Evolutionary conservation across 2,329 filamentous ascomycete genomes (phyloP).

Genomic region (Lizonia empirigonia): DNA sequence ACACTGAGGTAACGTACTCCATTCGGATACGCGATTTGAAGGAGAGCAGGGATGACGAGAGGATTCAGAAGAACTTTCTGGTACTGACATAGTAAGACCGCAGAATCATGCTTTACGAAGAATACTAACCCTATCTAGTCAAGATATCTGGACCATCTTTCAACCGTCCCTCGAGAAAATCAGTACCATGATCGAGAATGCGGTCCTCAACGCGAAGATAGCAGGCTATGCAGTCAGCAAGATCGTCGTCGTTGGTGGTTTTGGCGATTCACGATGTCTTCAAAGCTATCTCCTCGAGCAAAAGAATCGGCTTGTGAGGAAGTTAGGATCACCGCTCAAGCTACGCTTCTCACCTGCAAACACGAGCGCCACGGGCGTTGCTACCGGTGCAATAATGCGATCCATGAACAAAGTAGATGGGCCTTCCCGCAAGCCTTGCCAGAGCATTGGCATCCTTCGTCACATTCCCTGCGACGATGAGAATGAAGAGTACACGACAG

Average conservation of each 20-base stretch:
- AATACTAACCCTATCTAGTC: neutral
- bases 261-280: slow-evolving; percentile 20
- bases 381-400: slow-evolving; percentile 21
- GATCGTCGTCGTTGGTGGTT: slow-evolving; percentile 21
- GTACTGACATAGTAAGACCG: slow-evolving; percentile 13
- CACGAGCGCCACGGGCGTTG: slow-evolving; percentile 21
- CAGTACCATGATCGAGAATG: slow-evolving; percentile 8
- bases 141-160: slow-evolving; percentile 13
- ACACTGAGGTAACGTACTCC: neutral
- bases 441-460: slow-evolving; percentile 18
- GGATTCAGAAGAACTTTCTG: slow-evolving; percentile 1
- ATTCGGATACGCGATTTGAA: slow-evolving; percentile 10
- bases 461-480: slow-evolving; percentile 11
- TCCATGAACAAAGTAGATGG: slow-evolving; percentile 20
- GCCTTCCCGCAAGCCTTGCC: slow-evolving; percentile 12
- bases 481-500: neutral
- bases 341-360: neutral
- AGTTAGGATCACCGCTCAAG: neutral
- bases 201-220: slow-evolving; percentile 6
- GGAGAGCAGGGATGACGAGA: neutral
- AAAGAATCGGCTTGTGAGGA: neutral
- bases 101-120: neutral
- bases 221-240: slow-evolving; percentile 5
- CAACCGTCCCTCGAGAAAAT: slow-evolving; percentile 9
- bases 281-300: slow-evolving; percentile 3